Conservation (phyloP, 2,329 filamentous ascomycete genomes). For the Mariannaea sp. region DNA sequence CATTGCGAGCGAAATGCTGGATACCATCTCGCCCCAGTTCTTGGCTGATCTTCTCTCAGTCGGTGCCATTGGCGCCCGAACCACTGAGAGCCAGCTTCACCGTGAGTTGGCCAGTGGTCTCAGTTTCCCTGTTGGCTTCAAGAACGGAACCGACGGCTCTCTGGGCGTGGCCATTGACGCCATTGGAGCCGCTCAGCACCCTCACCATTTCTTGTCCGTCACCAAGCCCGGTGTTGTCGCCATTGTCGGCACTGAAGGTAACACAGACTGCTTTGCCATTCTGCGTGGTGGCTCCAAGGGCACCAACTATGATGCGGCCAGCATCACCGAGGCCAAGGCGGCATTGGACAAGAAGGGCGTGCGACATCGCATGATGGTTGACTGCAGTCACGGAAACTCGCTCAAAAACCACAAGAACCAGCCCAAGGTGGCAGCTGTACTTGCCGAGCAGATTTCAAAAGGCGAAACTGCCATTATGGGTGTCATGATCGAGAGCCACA, state of each 20-base stretch:
- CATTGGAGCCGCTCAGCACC: constrained; percentile 88
- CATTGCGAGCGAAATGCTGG: constrained; percentile 95
- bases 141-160: constrained; percentile 96
- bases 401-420: constrained; percentile 97
- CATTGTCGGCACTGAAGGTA: constrained; percentile 91
- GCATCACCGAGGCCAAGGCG: constrained; percentile 81
- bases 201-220: constrained; percentile 95
- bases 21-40: constrained; percentile 98
- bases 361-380: constrained; percentile 85
- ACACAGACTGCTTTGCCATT: constrained; percentile 97
- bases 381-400: constrained; percentile 97
- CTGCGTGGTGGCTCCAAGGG: constrained; percentile 90
- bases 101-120: constrained; percentile 91
- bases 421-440: constrained; percentile 81
- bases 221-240: constrained; percentile 95
- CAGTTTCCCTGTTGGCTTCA: constrained; percentile 98
- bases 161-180: constrained; percentile 91
- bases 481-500: constrained; percentile 98
- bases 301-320: constrained; percentile 89
- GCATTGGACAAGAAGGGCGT: constrained; percentile 76
- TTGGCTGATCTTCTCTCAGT: constrained; percentile 89
- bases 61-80: constrained; percentile 93
- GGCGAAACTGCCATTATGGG: constrained; percentile 92
- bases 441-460: constrained; percentile 82
- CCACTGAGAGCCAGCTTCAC: constrained; percentile 94